Conservation (phyloP, 345 rosid species). For the Durio zibethinus region DNA sequence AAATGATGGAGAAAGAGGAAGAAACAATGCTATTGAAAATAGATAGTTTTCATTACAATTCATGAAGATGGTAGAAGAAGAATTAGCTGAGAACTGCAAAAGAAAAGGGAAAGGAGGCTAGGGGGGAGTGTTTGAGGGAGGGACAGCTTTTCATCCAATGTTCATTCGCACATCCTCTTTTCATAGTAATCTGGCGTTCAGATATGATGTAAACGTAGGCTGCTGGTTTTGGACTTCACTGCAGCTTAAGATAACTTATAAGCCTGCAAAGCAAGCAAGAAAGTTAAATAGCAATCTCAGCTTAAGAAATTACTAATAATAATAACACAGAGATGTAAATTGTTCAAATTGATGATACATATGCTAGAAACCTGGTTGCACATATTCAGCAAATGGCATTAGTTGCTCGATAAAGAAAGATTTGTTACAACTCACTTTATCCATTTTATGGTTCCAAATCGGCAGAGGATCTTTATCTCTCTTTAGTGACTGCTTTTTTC, state of each 20-base stretch:
- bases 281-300: no score
- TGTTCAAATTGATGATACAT: no score
- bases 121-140: neutral
- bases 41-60: slow-evolving; percentile 3
- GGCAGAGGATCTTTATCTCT: no score
- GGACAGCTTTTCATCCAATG: neutral
- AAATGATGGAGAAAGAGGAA: neutral
- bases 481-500: no score
- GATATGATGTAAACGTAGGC: neutral
- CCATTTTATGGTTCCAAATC: no score
- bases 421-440: no score
- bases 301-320: no score
- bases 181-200: neutral
- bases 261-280: slow-evolving; percentile 13
- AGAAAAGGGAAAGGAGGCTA: neutral
- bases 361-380: no score
- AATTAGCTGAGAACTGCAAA: neutral
- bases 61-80: neutral
- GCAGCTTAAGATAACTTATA: slow-evolving; percentile 25
- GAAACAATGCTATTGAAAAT: neutral
- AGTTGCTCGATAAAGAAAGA: no score
- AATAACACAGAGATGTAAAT: no score
- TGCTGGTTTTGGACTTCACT: neutral
- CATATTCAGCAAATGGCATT: no score
- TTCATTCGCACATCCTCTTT: neutral